Conservation (phyloP, 345 rosid species). For the Eucalyptus camaldulensis region DNA sequence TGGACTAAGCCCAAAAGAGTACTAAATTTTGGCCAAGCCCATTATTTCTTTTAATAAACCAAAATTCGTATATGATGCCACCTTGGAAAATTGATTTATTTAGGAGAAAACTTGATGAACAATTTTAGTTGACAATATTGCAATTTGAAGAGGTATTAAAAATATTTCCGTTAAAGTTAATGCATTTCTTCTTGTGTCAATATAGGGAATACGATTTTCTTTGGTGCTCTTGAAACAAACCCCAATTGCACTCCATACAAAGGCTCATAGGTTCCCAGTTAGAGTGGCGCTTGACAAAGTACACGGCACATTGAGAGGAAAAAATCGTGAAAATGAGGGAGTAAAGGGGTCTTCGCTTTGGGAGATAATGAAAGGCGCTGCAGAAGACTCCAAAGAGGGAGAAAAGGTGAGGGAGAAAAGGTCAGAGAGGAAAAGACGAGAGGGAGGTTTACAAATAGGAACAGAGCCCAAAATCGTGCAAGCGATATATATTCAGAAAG, state of each 20-base stretch:
- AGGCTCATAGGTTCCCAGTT: not conserved
- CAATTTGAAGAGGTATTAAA: not conserved
- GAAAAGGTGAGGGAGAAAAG: not conserved
- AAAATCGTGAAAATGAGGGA: not conserved
- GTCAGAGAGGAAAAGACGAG: not conserved
- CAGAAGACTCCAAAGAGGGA: not conserved
- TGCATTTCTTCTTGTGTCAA: not conserved
- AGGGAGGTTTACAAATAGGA: not conserved
- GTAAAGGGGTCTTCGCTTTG: not conserved
- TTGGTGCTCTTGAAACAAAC: not conserved
- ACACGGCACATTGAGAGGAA: not conserved
- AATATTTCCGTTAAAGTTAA: not conserved
- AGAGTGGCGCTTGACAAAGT: not conserved
- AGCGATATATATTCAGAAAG: not conserved
- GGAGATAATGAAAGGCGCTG: not conserved
- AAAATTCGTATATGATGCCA: not conserved
- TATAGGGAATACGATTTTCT: not conserved
- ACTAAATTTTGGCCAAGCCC: not conserved
- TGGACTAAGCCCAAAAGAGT: not conserved
- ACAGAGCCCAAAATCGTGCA: not conserved
- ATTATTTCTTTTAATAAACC: not conserved
- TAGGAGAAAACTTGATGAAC: not conserved
- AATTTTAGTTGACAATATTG: not conserved
- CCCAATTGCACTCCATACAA: not conserved
- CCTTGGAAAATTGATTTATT: not conserved